Base-by-base conservation (phyloP, 352 stramenopile species). In the Pythium vanterpoolii region DNA sequence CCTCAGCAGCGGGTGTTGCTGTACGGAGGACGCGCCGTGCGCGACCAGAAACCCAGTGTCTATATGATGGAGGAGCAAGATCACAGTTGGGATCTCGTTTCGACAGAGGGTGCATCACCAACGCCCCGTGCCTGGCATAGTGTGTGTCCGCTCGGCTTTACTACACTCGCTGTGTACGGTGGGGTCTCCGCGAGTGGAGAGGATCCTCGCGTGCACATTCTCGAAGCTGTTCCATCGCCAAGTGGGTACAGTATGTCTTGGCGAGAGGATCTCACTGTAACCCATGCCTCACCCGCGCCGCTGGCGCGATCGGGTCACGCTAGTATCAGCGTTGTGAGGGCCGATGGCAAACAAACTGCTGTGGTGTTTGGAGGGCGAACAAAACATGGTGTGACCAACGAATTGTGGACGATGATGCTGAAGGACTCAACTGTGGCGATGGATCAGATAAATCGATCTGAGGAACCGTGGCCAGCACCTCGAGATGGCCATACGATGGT, bases 401-500 rank as follows among this genome's bases (percentile, higher is more conserved):
- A 83, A 31, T 60, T 91, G 24, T 65, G 72, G 46, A 34, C 5
- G 4, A 7, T 69, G 2, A 13, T 24, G 5, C 0, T 30, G 6
- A 28, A 55, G 5, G n/a, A 26, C 21, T 46, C 49, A 9, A 23
- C 18, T 24, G 49, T 56, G 21, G 5, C 11, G 33, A 46, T 34
- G 19, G 33, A 45, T 24, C 28, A 33, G 18, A 28, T 55, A 3
- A 31, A 48, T 11, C 40, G 10, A 21, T 40, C 18, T 45, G 7
- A n/a, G 23, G 31, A 44, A 6, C n/a, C n/a, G 6, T 78, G 65
- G 56, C 78, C 81, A 43, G 50, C 67, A 54, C 48, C 75, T 50
- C 77, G 81, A 23, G 81, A 90, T 52, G 81, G 81, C 13, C 81
- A 90, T 43, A 79, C 78, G 5, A 80, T 90, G 68, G 79, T 72